Conservation (phyloP, 2,329 filamentous ascomycete genomes). For the Diaporthe sp. region DNA sequence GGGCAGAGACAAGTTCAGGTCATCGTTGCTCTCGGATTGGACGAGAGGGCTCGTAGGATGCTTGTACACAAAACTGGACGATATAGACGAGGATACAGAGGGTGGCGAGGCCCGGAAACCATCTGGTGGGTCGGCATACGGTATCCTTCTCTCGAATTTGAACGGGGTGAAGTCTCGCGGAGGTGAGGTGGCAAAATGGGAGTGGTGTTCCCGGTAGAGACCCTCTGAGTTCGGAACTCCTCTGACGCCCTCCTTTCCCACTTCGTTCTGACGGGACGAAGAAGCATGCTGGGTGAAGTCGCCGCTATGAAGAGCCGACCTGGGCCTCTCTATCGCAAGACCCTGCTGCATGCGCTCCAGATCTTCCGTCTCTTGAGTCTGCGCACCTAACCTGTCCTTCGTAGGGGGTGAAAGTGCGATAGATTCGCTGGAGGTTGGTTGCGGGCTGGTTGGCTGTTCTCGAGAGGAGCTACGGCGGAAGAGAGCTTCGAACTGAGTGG, state of each 20-base stretch:
- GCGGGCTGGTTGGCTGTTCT: constrained; percentile 50
- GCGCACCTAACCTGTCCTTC: constrained; percentile 51
- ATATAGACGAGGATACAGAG: constrained; percentile 76
- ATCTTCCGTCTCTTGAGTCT: constrained; percentile 45
- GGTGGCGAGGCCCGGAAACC: constrained; percentile 61
- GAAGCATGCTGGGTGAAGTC: constrained; percentile 66
- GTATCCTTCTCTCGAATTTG: constrained; percentile 49
- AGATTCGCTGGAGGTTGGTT: constrained; percentile 48
- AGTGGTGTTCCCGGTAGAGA: constrained; percentile 37
- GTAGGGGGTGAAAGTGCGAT: constrained; percentile 58
- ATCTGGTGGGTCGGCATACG: constrained; percentile 38
- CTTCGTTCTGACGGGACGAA: constrained; percentile 37
- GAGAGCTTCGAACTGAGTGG: constrained; percentile 52
- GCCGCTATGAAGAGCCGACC: constrained; percentile 78
- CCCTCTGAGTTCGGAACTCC: constrained; percentile 14
- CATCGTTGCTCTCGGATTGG: constrained; percentile 86
- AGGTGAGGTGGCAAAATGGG: constrained; percentile 68
- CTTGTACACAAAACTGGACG: constrained; percentile 85
- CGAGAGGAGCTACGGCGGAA: constrained; percentile 47
- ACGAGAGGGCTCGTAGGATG: constrained; percentile 93
- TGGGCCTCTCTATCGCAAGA: constrained; percentile 80
- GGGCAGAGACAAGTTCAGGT: constrained; percentile 71
- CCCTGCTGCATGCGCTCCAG: constrained; percentile 62
- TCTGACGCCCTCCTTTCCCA: constrained; percentile 35
- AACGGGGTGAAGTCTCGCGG: constrained; percentile 63